phyloP scores from a whole-genome alignment of 257 asterid genomes.

The Plectranthus barbatus region DNA sequence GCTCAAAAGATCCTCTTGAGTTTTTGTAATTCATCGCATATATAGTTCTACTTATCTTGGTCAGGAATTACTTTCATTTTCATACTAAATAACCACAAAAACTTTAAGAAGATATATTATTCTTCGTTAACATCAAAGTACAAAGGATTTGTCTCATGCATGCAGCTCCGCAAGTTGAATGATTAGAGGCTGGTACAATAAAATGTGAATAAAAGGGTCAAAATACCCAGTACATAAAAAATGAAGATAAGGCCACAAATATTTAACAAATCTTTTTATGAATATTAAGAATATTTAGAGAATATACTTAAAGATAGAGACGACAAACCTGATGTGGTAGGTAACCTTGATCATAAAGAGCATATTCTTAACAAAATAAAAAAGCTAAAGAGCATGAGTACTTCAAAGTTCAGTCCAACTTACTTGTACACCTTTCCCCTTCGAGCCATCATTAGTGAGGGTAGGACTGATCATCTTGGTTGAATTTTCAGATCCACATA shows the following conservation, averaged over 20 bases:
- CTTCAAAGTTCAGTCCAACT: constrained; percentile 5
- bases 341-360: neutral
- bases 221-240: neutral
- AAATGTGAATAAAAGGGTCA: neutral
- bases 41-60: neutral
- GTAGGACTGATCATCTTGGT: neutral
- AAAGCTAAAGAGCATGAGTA: neutral
- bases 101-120: neutral
- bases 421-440: constrained; percentile 16
- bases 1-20: neutral
- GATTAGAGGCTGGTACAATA: neutral
- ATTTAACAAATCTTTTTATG: neutral
- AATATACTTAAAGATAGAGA: neutral
- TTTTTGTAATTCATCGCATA: neutral
- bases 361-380: neutral
- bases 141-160: neutral
- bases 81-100: neutral
- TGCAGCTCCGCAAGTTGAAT: neutral
- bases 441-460: constrained; percentile 7
- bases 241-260: neutral
- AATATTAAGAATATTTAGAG: too few species aligned
- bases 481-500: constrained; percentile 3
- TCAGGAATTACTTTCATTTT: neutral
- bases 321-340: neutral
- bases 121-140: neutral